These are phyloP conservation scores for Trypanosoma avium DNA, from an alignment of 208 protist genomes.

Conservation along the genomic window DNA sequence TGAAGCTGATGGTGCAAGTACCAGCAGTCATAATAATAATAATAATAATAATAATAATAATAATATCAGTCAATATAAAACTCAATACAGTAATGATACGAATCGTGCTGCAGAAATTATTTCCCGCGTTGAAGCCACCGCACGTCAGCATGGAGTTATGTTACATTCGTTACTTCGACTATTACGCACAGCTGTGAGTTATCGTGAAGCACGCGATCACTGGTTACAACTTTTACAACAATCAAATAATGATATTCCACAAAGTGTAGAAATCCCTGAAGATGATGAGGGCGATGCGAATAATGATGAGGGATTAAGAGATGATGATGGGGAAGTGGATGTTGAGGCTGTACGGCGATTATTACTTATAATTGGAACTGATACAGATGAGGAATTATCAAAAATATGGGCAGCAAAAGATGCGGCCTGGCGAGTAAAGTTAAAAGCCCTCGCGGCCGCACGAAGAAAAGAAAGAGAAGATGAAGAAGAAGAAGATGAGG, in stretches of 20 bases:
- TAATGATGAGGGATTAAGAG: slow-evolving; percentile 73
- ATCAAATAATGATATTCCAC: slow-evolving; percentile 40
- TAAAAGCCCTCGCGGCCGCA: slow-evolving; percentile 45
- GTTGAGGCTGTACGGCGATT: slow-evolving; percentile 44
- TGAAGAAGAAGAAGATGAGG: slow-evolving; percentile 55
- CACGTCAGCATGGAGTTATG: slow-evolving; percentile 57
- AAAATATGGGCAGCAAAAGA: slow-evolving; percentile 77
- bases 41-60: neutral
- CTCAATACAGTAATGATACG: too few relatives aligned
- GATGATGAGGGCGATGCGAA: slow-evolving; percentile 68
- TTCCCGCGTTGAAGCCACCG: slow-evolving; percentile 39
- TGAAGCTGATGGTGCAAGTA: slow-evolving; percentile 2
- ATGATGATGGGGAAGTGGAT: slow-evolving; percentile 68
- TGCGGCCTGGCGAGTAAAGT: slow-evolving; percentile 38
- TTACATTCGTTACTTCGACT: slow-evolving; percentile 67
- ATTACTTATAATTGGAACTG: slow-evolving; percentile 55
- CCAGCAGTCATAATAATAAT: neutral
- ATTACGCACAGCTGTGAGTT: slow-evolving; percentile 53
- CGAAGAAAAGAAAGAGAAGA: slow-evolving; percentile 36
- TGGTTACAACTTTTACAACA: slow-evolving; percentile 44
- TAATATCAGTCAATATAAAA: slow-evolving; percentile 1
- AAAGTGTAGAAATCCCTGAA: slow-evolving; percentile 55
- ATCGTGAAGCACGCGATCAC: slow-evolving; percentile 68
- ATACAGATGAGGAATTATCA: slow-evolving; percentile 66
- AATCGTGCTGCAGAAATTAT: slow-evolving; percentile 38